phyloP scores from a whole-genome alignment of 2,329 filamentous ascomycete genomes.

The Fragosphaeria purpurea region DNA sequence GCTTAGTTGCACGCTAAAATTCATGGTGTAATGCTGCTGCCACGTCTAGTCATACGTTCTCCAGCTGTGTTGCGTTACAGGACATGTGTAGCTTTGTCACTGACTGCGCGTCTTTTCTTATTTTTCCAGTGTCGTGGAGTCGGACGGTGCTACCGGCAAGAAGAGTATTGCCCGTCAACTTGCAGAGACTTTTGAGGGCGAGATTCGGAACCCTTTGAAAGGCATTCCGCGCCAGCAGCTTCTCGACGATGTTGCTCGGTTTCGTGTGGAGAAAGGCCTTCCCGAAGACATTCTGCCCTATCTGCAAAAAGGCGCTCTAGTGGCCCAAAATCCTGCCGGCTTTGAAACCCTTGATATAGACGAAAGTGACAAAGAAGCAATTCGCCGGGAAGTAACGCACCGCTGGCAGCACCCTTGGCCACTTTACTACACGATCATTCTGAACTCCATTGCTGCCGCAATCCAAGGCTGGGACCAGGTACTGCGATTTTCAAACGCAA shows the following conservation, averaged over 20 bases:
- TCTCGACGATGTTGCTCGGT: slow-evolving; percentile 11
- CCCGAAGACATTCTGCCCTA: slow-evolving; percentile 42
- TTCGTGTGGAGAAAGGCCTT: slow-evolving; percentile 36
- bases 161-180: slow-evolving; percentile 3
- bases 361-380: slow-evolving; percentile 37
- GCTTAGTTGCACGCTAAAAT: too few relatives aligned
- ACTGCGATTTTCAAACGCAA: neutral
- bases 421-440: slow-evolving; percentile 56
- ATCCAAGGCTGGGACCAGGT: slow-evolving; percentile 55
- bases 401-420: slow-evolving; percentile 55
- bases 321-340: slow-evolving; percentile 58
- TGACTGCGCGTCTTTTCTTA: too few relatives aligned
- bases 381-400: slow-evolving; percentile 44
- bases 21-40: too few relatives aligned
- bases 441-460: slow-evolving; percentile 60
- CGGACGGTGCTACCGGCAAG: neutral
- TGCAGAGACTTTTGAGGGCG: slow-evolving; percentile 8
- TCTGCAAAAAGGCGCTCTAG: slow-evolving; percentile 59
- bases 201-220: slow-evolving; percentile 12
- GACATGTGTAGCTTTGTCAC: too few relatives aligned
- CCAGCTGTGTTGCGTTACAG: too few relatives aligned
- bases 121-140: too few relatives aligned
- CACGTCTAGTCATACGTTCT: too few relatives aligned
- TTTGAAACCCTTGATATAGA: slow-evolving; percentile 44
- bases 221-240: slow-evolving; percentile 12